Percentiles rank a stretch among this genome's conserved stretches.
phyloP scores from a whole-genome alignment of 257 asterid species.

The Craterostigma plantagineum region DNA sequence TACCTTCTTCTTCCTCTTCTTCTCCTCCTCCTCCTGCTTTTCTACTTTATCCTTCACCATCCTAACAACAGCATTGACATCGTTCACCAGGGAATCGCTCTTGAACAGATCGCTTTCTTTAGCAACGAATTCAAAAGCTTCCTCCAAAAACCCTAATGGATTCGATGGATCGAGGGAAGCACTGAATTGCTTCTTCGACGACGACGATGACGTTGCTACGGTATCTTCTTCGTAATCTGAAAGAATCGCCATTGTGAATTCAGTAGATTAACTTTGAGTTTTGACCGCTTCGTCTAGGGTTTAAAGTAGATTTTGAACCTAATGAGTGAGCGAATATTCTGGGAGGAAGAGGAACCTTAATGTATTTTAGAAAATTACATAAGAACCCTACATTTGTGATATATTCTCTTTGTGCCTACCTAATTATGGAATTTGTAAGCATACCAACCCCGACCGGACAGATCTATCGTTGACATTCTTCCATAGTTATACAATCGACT shows the following conservation, averaged over 20 bases:
- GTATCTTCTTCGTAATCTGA: constrained; percentile 25
- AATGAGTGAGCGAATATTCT: background rate
- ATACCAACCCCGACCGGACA: no score
- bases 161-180: constrained; percentile 49
- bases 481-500: no score
- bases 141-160: constrained; percentile 62
- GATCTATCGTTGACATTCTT: no score
- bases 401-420: no score
- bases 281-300: background rate
- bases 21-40: constrained; percentile 35
- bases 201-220: constrained; percentile 10
- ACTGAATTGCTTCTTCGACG: constrained; percentile 25
- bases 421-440: no score
- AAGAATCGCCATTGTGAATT: constrained; percentile 32
- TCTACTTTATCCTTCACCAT: constrained; percentile 44
- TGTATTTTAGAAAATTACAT: no score
- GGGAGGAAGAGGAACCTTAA: background rate
- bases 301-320: background rate
- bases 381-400: no score
- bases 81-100: constrained; percentile 35
- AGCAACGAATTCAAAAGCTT: constrained; percentile 44
- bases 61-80: constrained; percentile 50
- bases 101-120: constrained; percentile 51
- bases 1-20: no score
- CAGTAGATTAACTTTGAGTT: no score